Conservation (phyloP, 2,329 filamentous ascomycete species). For the Diaporthe vaccinii region DNA sequence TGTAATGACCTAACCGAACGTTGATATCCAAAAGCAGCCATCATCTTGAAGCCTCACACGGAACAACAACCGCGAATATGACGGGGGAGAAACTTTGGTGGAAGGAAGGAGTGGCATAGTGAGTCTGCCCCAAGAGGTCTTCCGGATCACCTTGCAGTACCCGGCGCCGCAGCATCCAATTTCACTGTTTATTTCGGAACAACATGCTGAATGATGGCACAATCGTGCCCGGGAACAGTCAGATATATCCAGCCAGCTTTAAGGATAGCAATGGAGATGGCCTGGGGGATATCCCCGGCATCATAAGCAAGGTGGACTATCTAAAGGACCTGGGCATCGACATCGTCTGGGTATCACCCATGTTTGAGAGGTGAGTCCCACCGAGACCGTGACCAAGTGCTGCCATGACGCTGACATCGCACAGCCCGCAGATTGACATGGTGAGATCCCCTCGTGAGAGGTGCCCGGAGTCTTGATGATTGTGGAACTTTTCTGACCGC, state of each 20-base stretch:
- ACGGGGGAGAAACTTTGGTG: slow-evolving; percentile 38
- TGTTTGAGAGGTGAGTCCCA: slow-evolving; percentile 42
- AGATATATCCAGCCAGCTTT: slow-evolving; percentile 70
- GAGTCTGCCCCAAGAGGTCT: not conserved
- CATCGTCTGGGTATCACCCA: slow-evolving; percentile 61
- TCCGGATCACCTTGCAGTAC: not conserved
- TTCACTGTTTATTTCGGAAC: not conserved
- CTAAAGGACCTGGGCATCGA: slow-evolving; percentile 63
- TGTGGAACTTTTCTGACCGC: not conserved
- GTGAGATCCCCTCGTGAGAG: slow-evolving; percentile 46
- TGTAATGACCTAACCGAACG: not conserved
- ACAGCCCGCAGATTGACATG: slow-evolving; percentile 59
- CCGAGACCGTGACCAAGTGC: not conserved
- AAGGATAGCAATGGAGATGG: slow-evolving; percentile 68
- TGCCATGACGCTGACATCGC: slow-evolving; percentile 42
- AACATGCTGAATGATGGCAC: not conserved
- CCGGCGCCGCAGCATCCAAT: not conserved
- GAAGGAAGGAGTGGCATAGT: slow-evolving; percentile 42
- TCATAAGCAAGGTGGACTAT: slow-evolving; percentile 67
- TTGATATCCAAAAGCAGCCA: not conserved
- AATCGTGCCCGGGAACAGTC: slow-evolving; percentile 43
- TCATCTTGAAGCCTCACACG: not conserved
- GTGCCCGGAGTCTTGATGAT: not conserved
- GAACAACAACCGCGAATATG: not conserved
- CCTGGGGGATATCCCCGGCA: slow-evolving; percentile 65